Evolutionary conservation across 176 grass and related monocot species (phyloP), one percentile per base, ranked within the genome.

Genomic region (Aegilops sharonensis): DNA sequence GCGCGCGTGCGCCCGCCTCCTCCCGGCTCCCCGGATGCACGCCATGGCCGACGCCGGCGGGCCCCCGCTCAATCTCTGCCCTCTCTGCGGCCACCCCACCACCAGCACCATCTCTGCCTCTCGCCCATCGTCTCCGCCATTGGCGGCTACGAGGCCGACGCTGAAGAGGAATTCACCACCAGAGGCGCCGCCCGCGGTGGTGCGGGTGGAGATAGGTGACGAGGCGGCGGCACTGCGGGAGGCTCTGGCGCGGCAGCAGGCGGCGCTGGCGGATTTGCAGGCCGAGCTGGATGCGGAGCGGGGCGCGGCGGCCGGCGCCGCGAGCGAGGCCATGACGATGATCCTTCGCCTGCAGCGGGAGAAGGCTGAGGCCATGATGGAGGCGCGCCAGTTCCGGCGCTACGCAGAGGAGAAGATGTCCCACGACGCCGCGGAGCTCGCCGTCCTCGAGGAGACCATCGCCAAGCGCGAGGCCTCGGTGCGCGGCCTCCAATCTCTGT

Each of bases 311-410:
- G 90, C 89, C 14, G 83, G 90, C 2, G 95, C 95, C 5, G 90
- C 95, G 12, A 89, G 77, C 63, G 92, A 93, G 82, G 87, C 95
- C 34, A 94, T 97, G 89, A 89, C 84, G 6, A 97, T 97, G 95
- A 97, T 97, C 83, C 77, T 89, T 9, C 84, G 95, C 21, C 92
- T 97, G 31, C 95, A 92, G 90, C 86, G 90, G 14, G 92, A 97
- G 88, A 97, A 97, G 82, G 90, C 92, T 30, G 95, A 97, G 79
- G 89, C 89, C 37, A 92, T 94, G 95, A 94, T 97, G 78, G 90
- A 97, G 88, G 88, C 86, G 0, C 85, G 95, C 25, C 95, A 94
- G 90, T 94, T 97, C 88, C 85, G 75, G 12, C 86, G 90, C 17
- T 89, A 91, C 78, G 92, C 92, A 4, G 92, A 94, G 84, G 92